phyloP scores from a whole-genome alignment of 345 rosid genomes.

The Eucalyptus sp. region DNA sequence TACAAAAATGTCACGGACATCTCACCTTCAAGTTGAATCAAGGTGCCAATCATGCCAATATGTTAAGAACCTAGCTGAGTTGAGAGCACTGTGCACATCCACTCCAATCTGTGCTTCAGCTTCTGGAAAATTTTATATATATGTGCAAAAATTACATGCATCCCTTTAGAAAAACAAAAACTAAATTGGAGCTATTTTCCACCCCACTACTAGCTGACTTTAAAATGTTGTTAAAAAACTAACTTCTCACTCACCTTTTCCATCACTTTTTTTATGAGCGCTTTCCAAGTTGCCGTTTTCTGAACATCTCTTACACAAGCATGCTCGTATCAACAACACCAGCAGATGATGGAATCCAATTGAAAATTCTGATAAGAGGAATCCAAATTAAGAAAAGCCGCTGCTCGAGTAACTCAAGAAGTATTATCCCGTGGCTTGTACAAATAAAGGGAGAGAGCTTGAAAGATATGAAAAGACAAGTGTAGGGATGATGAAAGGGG shows the following conservation, averaged over 20 bases:
- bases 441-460: too few species aligned
- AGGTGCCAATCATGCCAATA: not conserved
- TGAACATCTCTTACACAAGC: not conserved
- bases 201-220: not conserved
- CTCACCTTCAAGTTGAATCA: not conserved
- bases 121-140: not conserved
- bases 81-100: conserved; percentile 39
- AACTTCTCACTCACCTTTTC: not conserved
- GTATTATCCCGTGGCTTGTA: too few species aligned
- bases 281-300: not conserved
- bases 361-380: not conserved
- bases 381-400: too few species aligned
- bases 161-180: not conserved
- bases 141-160: not conserved
- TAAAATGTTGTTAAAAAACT: not conserved
- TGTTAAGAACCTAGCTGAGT: conserved; percentile 23
- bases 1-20: not conserved
- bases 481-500: too few species aligned
- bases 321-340: not conserved
- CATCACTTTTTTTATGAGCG: not conserved
- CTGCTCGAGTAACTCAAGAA: too few species aligned
- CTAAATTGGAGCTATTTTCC: not conserved
- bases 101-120: conserved; percentile 66
- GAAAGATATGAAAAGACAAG: too few species aligned
- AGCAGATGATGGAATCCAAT: not conserved